Base-by-base conservation (phyloP, 1,284 basidiomycete genomes). In the Hymenochaete sp. region DNA sequence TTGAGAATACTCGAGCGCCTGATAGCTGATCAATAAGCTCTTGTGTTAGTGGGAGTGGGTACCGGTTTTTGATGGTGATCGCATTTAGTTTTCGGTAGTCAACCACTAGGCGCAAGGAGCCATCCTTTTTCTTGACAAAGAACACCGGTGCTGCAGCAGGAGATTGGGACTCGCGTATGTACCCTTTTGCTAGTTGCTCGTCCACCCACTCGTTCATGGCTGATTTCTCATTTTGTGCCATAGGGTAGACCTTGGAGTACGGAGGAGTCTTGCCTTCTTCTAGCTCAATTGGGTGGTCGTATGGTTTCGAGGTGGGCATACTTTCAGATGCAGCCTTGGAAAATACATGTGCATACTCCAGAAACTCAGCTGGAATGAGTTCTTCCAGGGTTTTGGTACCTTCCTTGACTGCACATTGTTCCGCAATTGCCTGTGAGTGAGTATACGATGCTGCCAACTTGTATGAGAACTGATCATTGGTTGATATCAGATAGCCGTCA, bases 41-140 rank as follows among this genome's bases (percentile, higher is more conserved):
- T 8, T 50, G 47, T 14, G 67, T 64, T 1, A 67, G 54, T 0
- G 66, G 69, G 1, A 70, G 40, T 0, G 62, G 63, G 43, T 64
- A 62, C 0, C 48, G 49, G 45, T 68, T 62, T 49, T 68, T 68
- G 9, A 31, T 31, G 9, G 28, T 31, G 10, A 9, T 14, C 14
- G 9, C 10, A 14, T 31, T 31, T 14, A 31, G 28, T 14, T 31
- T 31, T 10, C 14, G 28, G 14, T 31, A 31, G 14, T 31, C 28
- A 10, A 10, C 10, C 28, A 31, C 28, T 31, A 31, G 28, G 14
- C 14, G 28, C 14, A 31, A 14, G 9, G 9, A 10, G 28, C 28
- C 14, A 31, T 31, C 28, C 14, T 31, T 31, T 31, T 31, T 31
- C 28, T 31, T 31, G 28, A 10, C 28, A 31, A 2, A 60, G n/a